phyloP scores from a whole-genome alignment of 1,284 basidiomycete species.

The Violaceomyces palustris region DNA sequence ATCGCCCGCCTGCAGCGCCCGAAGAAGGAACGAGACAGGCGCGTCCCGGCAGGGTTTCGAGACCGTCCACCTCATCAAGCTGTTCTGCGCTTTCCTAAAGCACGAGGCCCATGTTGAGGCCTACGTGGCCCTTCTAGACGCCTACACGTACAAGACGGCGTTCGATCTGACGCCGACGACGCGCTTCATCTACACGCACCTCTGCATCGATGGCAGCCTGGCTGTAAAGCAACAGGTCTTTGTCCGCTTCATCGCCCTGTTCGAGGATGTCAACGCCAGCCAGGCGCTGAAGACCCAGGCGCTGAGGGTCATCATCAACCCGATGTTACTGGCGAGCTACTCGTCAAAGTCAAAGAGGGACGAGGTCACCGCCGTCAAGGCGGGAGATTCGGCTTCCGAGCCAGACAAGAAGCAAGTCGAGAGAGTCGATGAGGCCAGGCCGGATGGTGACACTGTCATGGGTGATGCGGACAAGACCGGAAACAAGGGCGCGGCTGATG shows the following conservation, averaged over 20 bases:
- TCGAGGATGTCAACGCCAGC: constrained; percentile 65
- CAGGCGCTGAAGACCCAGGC: constrained; percentile 80
- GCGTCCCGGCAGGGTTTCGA: constrained; percentile 54
- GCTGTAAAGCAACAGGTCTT: constrained; percentile 77
- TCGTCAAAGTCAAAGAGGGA: constrained; percentile 7
- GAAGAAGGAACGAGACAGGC: constrained; percentile 39
- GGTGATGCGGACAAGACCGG: constrained; percentile 3
- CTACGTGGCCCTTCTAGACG: constrained; percentile 77
- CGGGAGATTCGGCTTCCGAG: not conserved
- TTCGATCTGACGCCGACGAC: constrained; percentile 78
- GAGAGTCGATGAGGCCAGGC: constrained; percentile 15
- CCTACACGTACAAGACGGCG: constrained; percentile 75
- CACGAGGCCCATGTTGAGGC: constrained; percentile 75
- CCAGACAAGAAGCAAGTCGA: constrained; percentile 55
- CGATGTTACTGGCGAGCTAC: constrained; percentile 75
- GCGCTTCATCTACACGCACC: constrained; percentile 81
- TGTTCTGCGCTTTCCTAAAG: constrained; percentile 53
- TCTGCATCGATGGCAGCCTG: constrained; percentile 61
- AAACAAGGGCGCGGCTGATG: constrained; percentile 1
- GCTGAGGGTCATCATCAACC: constrained; percentile 82
- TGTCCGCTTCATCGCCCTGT: constrained; percentile 77
- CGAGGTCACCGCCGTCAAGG: constrained; percentile 5
- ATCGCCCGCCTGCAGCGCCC: constrained; percentile 26
- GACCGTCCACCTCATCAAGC: constrained; percentile 71
- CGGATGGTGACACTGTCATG: constrained; percentile 3